phyloP scores from a whole-genome alignment of 2,329 filamentous ascomycete species.

The Claviceps capensis region DNA sequence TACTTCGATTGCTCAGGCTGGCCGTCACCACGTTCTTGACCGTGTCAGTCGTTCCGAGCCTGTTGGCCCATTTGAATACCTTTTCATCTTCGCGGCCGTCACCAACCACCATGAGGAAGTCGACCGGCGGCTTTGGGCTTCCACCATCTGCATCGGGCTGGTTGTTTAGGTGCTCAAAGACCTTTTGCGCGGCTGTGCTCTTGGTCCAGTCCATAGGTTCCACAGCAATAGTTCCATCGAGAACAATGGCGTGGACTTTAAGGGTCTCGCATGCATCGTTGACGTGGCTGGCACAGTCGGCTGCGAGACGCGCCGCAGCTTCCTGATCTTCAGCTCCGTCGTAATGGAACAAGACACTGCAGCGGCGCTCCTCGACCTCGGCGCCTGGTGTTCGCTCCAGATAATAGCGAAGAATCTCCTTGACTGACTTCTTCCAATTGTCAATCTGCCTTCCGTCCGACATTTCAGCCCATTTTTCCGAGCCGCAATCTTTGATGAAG shows the following conservation, averaged over 20 bases:
- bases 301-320: conserved; percentile 63
- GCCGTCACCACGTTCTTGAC: conserved; percentile 69
- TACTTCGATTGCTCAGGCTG: conserved; percentile 75
- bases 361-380: conserved; percentile 81
- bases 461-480: conserved; percentile 62
- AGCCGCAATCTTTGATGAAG: conserved; percentile 62
- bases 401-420: conserved; percentile 76
- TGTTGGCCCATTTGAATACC: conserved; percentile 89
- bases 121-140: conserved; percentile 37
- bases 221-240: conserved; percentile 69
- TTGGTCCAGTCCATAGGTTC: conserved; percentile 83
- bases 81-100: conserved; percentile 90
- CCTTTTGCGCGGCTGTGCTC: conserved; percentile 62
- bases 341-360: conserved; percentile 84
- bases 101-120: conserved; percentile 82
- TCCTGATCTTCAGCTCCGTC: conserved; percentile 66
- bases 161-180: conserved; percentile 47
- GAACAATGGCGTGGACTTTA: conserved; percentile 68
- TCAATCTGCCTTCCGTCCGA: conserved; percentile 56
- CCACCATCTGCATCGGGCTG: conserved; percentile 14
- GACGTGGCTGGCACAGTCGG: conserved; percentile 86
- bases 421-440: conserved; percentile 74
- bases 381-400: conserved; percentile 79
- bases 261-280: conserved; percentile 83
- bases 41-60: conserved; percentile 42